phyloP scores from a whole-genome alignment of 306 rosid species.

The Lithocarpus polystachyus region DNA sequence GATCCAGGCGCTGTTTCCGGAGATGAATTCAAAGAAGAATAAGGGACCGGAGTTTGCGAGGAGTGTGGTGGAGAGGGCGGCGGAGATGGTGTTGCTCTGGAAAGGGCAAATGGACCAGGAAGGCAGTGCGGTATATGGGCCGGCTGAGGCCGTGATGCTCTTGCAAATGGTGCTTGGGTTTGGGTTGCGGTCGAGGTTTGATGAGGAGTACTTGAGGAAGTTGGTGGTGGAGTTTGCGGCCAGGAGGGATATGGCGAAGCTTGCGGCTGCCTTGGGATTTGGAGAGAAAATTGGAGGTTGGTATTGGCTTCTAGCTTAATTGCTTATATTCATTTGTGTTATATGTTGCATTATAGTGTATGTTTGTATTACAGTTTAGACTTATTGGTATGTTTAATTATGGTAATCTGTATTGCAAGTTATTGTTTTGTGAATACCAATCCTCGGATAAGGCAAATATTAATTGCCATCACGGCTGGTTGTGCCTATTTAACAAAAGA shows the following conservation, averaged over 20 bases:
- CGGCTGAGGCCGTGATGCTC: constrained; percentile 80
- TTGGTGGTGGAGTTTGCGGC: constrained; percentile 54
- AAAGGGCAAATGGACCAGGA: constrained; percentile 49
- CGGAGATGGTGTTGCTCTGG: constrained; percentile 50
- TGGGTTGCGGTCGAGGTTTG: constrained; percentile 35
- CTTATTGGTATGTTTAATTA: too few species aligned
- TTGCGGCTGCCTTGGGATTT: constrained; percentile 52
- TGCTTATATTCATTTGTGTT: neutral
- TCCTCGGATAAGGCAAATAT: neutral
- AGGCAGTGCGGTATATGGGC: constrained; percentile 37
- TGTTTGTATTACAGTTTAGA: neutral
- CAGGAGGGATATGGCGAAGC: constrained; percentile 80
- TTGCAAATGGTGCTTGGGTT: constrained; percentile 73
- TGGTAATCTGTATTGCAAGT: neutral
- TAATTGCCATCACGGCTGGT: too few species aligned
- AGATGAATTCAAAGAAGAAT: neutral
- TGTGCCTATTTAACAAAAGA: too few species aligned
- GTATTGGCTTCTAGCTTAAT: neutral
- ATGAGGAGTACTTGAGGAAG: constrained; percentile 54
- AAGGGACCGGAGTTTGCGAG: constrained; percentile 37
- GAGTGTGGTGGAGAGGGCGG: constrained; percentile 50
- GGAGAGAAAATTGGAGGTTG: constrained; percentile 64
- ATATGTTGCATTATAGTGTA: neutral
- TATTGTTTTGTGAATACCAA: neutral
- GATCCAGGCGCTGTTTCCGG: constrained; percentile 65